phyloP scores from a whole-genome alignment of 148 eudicot genomes.

The Vaccinium macrocarpon region DNA sequence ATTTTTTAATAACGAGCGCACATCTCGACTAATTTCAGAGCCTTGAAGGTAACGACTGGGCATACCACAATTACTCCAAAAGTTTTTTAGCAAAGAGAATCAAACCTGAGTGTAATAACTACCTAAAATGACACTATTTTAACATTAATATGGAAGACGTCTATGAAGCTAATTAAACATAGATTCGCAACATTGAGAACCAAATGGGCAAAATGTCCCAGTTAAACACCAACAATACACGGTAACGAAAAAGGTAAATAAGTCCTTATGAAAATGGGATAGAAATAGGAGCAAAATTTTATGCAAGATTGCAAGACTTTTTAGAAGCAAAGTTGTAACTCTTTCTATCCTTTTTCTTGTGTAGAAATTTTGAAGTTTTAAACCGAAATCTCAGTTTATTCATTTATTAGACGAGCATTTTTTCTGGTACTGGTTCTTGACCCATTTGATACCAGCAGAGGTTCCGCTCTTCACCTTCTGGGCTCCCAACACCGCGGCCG shows the following conservation, averaged over 20 bases:
- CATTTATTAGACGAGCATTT: slow-evolving; percentile 2
- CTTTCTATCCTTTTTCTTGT: not conserved
- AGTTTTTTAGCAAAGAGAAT: too few relatives aligned
- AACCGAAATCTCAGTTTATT: not conserved
- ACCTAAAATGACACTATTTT: too few relatives aligned
- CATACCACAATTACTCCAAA: too few relatives aligned
- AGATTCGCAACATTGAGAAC: not conserved
- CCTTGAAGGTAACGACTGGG: too few relatives aligned
- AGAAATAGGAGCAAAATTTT: not conserved
- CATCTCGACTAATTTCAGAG: too few relatives aligned
- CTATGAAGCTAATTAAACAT: too few relatives aligned
- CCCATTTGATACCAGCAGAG: slow-evolving; percentile 24
- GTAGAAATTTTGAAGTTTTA: not conserved
- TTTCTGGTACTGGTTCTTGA: slow-evolving; percentile 26
- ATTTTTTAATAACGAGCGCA: too few relatives aligned
- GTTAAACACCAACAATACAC: not conserved
- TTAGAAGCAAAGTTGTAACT: not conserved
- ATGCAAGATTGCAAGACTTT: too few relatives aligned
- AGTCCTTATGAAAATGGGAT: not conserved
- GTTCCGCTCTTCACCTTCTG: slow-evolving; percentile 23
- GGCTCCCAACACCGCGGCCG: slow-evolving; percentile 21
- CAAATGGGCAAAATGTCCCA: not conserved
- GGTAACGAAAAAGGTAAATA: not conserved
- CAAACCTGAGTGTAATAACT: too few relatives aligned
- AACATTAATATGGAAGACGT: too few relatives aligned